phyloP scores from a whole-genome alignment of 2,329 filamentous ascomycete species.

The Fusarium transvaalense region DNA sequence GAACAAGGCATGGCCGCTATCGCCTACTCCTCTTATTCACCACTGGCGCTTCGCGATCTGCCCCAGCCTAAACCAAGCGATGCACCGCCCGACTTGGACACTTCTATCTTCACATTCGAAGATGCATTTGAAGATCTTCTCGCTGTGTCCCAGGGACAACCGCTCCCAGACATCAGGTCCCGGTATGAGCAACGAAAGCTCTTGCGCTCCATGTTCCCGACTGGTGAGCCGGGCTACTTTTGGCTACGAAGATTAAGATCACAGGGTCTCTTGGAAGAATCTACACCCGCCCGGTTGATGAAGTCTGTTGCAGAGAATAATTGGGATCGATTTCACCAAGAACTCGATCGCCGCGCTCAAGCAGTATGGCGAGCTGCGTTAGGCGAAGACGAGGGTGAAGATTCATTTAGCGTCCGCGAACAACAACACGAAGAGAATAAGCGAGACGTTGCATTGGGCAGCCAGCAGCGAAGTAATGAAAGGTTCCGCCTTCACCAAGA shows the following conservation, averaged over 20 bases:
- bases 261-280: slow-evolving; percentile 55
- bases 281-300: slow-evolving; percentile 33
- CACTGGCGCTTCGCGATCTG: slow-evolving; percentile 57
- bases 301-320: slow-evolving; percentile 37
- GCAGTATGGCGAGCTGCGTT: slow-evolving; percentile 47
- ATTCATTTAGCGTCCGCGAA: slow-evolving; percentile 23
- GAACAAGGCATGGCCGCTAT: slow-evolving; percentile 43
- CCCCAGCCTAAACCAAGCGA: slow-evolving; percentile 63
- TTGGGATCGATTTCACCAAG: slow-evolving; percentile 50
- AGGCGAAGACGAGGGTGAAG: slow-evolving; percentile 27
- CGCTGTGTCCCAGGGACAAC: slow-evolving; percentile 58
- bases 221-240: slow-evolving; percentile 57
- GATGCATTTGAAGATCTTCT: slow-evolving; percentile 71
- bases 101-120: slow-evolving; percentile 62
- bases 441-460: not conserved
- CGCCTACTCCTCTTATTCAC: slow-evolving; percentile 49
- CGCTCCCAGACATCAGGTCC: slow-evolving; percentile 56
- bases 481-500: slow-evolving; percentile 10
- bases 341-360: slow-evolving; percentile 49
- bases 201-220: slow-evolving; percentile 55
- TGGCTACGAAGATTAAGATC: slow-evolving; percentile 58
- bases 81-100: slow-evolving; percentile 54
- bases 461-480: slow-evolving; percentile 20
- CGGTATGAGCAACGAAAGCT: slow-evolving; percentile 54
- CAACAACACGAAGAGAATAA: slow-evolving; percentile 10